These are phyloP conservation scores for Pisolithus albus DNA, from an alignment of 768 basidiomycete genomes.

Conservation along the genomic window DNA sequence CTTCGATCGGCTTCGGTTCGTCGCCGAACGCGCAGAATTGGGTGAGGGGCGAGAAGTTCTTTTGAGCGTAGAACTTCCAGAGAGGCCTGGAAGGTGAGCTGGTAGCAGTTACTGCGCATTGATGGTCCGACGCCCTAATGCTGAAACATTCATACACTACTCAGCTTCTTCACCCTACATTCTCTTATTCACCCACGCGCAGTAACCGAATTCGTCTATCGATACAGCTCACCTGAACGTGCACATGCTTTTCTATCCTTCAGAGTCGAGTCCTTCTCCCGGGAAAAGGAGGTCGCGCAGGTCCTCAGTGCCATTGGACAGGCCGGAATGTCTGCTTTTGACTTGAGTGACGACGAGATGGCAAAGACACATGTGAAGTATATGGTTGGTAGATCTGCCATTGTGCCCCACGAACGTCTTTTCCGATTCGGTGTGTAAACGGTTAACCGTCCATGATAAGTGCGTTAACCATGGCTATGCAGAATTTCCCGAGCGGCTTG, in stretches of 20 bases:
- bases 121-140: background rate
- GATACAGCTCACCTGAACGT: conserved; percentile 64
- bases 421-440: conserved; percentile 80
- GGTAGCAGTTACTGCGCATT: background rate
- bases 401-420: conserved; percentile 77
- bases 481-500: conserved; percentile 97
- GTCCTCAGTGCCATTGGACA: conserved; percentile 58
- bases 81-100: conserved; percentile 79
- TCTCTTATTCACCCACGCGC: conserved; percentile 83
- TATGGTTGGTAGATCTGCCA: conserved; percentile 82
- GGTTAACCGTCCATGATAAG: background rate
- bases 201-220: conserved; percentile 94
- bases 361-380: conserved; percentile 93
- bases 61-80: conserved; percentile 91
- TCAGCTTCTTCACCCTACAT: conserved; percentile 83
- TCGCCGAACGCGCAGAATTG: conserved; percentile 96
- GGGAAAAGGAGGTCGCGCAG: conserved; percentile 54
- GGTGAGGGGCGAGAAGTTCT: conserved; percentile 94
- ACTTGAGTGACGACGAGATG: conserved; percentile 92
- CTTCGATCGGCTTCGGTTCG: conserved; percentile 92
- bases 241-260: conserved; percentile 92
- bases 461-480: background rate
- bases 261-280: conserved; percentile 53
- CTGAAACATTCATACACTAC: conserved; percentile 1
- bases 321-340: conserved; percentile 73